Conservation (phyloP, 2,329 filamentous ascomycete genomes). For the Colletotrichum sp. region DNA sequence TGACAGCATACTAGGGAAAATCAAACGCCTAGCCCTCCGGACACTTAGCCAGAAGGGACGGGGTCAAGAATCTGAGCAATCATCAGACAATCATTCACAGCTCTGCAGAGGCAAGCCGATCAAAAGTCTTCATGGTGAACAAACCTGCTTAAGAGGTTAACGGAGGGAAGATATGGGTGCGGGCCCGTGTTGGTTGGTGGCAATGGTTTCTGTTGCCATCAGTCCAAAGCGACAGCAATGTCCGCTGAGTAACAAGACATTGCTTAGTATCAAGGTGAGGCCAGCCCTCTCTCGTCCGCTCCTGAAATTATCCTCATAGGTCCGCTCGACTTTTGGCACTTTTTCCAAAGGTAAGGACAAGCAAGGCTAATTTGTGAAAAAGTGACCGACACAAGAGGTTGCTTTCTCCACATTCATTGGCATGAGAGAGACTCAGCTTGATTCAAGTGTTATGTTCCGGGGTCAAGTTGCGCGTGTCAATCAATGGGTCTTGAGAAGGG, state of each 20-base stretch:
- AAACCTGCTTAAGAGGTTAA: background rate
- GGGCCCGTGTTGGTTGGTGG: background rate
- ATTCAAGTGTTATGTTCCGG: background rate
- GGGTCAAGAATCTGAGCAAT: no score
- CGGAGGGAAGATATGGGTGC: background rate
- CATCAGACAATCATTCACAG: background rate
- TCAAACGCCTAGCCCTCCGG: no score
- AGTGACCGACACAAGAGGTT: rapidly evolving
- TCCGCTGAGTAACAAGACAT: no score
- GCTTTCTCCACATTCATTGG: background rate
- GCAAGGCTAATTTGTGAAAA: background rate
- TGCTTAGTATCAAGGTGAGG: background rate
- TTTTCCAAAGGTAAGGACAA: background rate
- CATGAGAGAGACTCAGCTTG: rapidly evolving
- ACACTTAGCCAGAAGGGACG: no score
- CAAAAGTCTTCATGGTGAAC: background rate
- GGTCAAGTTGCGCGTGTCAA: background rate
- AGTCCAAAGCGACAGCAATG: background rate
- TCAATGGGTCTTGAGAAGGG: background rate
- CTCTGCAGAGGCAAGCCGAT: background rate
- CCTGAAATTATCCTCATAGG: background rate
- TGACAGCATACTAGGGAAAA: no score
- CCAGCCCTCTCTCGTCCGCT: background rate
- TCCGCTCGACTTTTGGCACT: background rate
- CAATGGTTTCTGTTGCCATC: background rate